phyloP scores from a whole-genome alignment of 139 green algal genomes.

The Gonium pectorale region DNA sequence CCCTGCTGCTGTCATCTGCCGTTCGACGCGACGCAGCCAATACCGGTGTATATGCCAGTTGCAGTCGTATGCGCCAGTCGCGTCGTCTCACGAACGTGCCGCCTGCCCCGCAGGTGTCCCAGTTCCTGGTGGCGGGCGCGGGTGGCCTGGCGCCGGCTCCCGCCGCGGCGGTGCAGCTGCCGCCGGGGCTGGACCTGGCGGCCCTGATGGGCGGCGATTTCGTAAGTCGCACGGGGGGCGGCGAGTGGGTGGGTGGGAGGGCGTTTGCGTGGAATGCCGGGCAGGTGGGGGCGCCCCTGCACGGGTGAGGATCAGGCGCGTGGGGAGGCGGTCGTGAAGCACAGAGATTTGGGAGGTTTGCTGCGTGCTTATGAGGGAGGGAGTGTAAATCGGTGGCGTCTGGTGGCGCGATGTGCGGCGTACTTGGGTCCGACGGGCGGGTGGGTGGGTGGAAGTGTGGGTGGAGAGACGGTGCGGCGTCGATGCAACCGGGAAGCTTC shows the following conservation, averaged over 20 bases:
- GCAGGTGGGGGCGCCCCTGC: background rate
- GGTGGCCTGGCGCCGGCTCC: background rate
- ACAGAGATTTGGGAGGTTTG: background rate
- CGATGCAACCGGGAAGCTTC: background rate
- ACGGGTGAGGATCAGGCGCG: background rate
- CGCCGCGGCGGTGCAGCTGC: background rate
- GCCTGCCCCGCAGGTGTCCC: background rate
- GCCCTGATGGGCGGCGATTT: background rate
- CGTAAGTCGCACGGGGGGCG: background rate
- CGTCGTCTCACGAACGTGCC: background rate
- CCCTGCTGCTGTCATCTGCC: background rate
- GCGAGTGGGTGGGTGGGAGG: background rate
- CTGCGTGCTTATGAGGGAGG: background rate
- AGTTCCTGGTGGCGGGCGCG: background rate
- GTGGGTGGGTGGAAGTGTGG: too few species aligned
- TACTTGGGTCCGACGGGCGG: too few species aligned
- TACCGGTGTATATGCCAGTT: background rate
- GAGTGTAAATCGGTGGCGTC: background rate
- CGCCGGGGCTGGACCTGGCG: conserved; percentile 7
- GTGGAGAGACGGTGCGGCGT: too few species aligned
- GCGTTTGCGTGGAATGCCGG: background rate
- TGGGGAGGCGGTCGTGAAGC: background rate
- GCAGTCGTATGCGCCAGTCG: background rate
- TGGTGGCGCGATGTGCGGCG: too few species aligned
- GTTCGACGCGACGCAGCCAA: background rate